These are phyloP conservation scores for Sextonia rubra DNA, from an alignment of 164 flowering plant species.

Conservation along the genomic window DNA sequence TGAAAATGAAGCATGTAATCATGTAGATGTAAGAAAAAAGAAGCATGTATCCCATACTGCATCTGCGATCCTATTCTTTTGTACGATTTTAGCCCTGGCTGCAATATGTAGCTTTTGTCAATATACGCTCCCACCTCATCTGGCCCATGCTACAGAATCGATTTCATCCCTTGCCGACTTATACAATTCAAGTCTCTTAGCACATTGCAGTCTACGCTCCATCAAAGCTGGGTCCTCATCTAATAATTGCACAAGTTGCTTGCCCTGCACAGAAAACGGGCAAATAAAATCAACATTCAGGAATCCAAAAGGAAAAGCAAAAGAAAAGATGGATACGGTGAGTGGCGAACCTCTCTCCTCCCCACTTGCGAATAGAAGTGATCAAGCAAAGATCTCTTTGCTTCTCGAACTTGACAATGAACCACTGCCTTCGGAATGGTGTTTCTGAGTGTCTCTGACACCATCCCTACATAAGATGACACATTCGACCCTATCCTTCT, in stretches of 20 bases:
- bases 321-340: not conserved
- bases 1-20: too few species aligned
- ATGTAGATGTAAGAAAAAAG: too few species aligned
- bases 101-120: not conserved
- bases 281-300: not conserved
- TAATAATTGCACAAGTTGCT: slow-evolving; percentile 57
- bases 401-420: slow-evolving; percentile 66
- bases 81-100: too few species aligned
- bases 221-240: slow-evolving; percentile 88
- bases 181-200: slow-evolving; percentile 81
- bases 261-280: slow-evolving; percentile 36
- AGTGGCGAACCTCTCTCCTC: slow-evolving; percentile 50
- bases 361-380: slow-evolving; percentile 62
- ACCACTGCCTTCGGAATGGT: slow-evolving; percentile 68
- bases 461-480: slow-evolving; percentile 47
- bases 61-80: too few species aligned
- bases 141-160: slow-evolving; percentile 72
- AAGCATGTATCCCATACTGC: too few species aligned
- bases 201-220: slow-evolving; percentile 75
- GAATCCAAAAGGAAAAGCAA: not conserved
- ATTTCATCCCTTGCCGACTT: slow-evolving; percentile 86
- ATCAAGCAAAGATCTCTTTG: slow-evolving; percentile 48
- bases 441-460: slow-evolving; percentile 46
- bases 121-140: slow-evolving; percentile 22
- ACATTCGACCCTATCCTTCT: slow-evolving; percentile 62